Conservation (phyloP, 805 yeast genomes). For the Wickerhamomyces canadensis region DNA sequence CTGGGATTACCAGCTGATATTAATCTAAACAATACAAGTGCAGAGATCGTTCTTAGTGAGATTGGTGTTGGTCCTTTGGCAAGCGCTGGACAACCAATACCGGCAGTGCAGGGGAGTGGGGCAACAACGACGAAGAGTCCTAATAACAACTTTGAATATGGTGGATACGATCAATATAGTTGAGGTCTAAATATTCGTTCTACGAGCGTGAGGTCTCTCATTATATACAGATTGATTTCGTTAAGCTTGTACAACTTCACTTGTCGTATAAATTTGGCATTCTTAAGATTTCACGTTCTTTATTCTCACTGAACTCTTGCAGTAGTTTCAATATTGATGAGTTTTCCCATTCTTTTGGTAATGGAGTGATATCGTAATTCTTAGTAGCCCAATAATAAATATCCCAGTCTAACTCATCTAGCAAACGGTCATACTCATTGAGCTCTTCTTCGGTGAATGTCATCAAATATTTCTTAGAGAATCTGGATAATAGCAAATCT, state of each 20-base stretch:
- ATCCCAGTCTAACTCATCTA: slow-evolving; percentile 98
- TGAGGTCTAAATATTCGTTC: too few relatives aligned
- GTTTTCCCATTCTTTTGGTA: slow-evolving; percentile 82
- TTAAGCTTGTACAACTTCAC: too few relatives aligned
- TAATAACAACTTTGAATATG: slow-evolving; percentile 31
- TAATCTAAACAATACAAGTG: slow-evolving; percentile 62
- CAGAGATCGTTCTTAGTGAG: slow-evolving; percentile 67
- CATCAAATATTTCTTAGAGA: slow-evolving; percentile 70
- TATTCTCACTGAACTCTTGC: slow-evolving; percentile 71
- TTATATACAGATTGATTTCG: too few relatives aligned
- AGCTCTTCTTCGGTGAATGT: slow-evolving; percentile 58
- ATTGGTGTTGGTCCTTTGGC: slow-evolving; percentile 83
- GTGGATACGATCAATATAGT: slow-evolving; percentile 33
- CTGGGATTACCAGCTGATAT: slow-evolving; percentile 30
- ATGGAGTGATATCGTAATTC: slow-evolving; percentile 73
- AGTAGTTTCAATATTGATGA: slow-evolving; percentile 57
- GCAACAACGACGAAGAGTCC: slow-evolving; percentile 15
- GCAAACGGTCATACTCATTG: slow-evolving; percentile 76
- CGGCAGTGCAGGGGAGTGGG: slow-evolving; percentile 24
- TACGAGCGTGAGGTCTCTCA: too few relatives aligned
- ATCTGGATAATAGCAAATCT: slow-evolving; percentile 77
- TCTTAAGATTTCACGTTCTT: slow-evolving; percentile 65
- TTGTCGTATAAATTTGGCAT: slow-evolving; percentile 64
- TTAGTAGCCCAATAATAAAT: slow-evolving; percentile 96
- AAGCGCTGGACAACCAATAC: slow-evolving; percentile 17